These are phyloP conservation scores for Taiwanofungus camphoratus DNA, from an alignment of 1,284 basidiomycete genomes.

Conservation along the genomic window DNA sequence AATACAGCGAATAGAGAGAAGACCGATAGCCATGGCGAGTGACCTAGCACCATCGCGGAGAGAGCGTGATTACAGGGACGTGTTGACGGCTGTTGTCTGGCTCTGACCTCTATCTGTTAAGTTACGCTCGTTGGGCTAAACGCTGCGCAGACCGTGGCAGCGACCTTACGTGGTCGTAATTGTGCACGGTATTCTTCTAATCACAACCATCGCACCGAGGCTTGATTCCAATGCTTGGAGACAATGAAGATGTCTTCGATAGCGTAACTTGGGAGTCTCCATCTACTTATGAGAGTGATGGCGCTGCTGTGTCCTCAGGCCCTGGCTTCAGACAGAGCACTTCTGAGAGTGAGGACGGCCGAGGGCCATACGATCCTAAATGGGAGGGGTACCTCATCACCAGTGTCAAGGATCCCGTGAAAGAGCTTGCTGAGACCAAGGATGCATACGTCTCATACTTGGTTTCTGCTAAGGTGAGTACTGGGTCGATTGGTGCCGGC, in stretches of 20 bases:
- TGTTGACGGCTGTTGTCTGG: conserved; percentile 25
- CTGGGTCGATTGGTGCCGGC: too few species aligned
- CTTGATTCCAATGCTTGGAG: conserved; percentile 53
- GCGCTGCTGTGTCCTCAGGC: conserved; percentile 38
- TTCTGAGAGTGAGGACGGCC: conserved; percentile 53
- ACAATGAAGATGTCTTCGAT: conserved; percentile 82
- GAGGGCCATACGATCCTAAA: conserved; percentile 67
- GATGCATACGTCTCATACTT: conserved; percentile 96
- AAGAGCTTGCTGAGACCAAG: conserved; percentile 94
- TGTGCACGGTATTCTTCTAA: conserved; percentile 3
- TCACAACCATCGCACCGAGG: conserved; percentile 2
- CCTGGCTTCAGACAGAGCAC: conserved; percentile 78
- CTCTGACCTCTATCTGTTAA: not conserved
- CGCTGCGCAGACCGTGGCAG: conserved; percentile 14
- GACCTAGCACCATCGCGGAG: conserved; percentile 29
- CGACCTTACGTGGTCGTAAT: too few species aligned
- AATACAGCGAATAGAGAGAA: conserved; percentile 16
- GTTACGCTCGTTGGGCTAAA: conserved; percentile 4
- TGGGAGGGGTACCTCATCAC: conserved; percentile 90
- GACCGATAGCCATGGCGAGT: conserved; percentile 20
- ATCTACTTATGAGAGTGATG: conserved; percentile 42
- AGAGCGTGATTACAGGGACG: conserved; percentile 16
- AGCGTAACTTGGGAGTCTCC: conserved; percentile 82
- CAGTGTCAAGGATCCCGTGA: conserved; percentile 86
- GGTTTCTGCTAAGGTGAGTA: conserved; percentile 76